Percentiles rank a stretch among this genome's conserved stretches.
Evolutionary conservation across 345 rosid genomes (phyloP).

Genomic region (Reutealis trisperma): DNA sequence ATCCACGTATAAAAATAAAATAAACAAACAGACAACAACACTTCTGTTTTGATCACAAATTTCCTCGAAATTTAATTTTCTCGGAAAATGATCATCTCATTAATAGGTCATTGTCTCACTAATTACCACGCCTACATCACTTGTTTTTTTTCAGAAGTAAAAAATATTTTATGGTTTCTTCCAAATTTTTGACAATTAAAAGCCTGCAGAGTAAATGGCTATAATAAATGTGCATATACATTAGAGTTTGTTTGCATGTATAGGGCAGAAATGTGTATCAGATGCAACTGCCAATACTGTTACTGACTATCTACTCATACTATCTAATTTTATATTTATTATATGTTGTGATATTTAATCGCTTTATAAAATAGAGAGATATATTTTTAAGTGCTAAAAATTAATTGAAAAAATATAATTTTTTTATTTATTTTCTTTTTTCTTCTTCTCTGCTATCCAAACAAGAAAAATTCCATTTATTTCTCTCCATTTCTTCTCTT

Average conservation of each 20-base stretch:
- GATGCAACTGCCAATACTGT: background rate
- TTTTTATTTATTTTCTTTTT: too few species aligned
- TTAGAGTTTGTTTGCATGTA: constrained; percentile 27
- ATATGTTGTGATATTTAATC: too few species aligned
- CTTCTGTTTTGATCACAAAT: constrained; percentile 11
- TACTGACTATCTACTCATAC: background rate
- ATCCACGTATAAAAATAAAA: background rate
- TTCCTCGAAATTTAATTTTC: constrained; percentile 17
- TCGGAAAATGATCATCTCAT: constrained; percentile 28
- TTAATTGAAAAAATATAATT: too few species aligned
- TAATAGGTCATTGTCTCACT: constrained; percentile 28
- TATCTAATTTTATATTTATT: too few species aligned
- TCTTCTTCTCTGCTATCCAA: too few species aligned
- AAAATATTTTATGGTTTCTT: constrained; percentile 1
- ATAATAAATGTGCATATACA: too few species aligned
- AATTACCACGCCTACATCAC: constrained; percentile 18
- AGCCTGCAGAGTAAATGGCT: constrained; percentile 35
- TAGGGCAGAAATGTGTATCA: background rate
- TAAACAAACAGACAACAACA: constrained; percentile 15
- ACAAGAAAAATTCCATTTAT: too few species aligned
- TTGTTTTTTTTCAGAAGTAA: background rate
- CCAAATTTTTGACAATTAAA: constrained; percentile 27
- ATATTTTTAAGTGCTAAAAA: too few species aligned
- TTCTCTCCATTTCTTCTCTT: too few species aligned
- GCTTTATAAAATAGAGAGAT: too few species aligned